Conservation (phyloP, 73 alveolate species). For the Paramecium octaurelia region DNA sequence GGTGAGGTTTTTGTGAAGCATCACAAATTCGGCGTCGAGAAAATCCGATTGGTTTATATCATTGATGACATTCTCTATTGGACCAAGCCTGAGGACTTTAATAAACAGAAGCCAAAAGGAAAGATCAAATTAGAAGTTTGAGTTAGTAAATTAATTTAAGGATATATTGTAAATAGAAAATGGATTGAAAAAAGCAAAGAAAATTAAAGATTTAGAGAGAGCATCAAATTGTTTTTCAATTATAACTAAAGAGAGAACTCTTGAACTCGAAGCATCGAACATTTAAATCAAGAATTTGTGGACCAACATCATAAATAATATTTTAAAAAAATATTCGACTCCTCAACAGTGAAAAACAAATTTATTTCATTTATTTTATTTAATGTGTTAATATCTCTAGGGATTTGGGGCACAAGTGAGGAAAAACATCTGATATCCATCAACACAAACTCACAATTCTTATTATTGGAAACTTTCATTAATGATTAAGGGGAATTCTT, state of each 20-base stretch:
- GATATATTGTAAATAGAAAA: neutral
- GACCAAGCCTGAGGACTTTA: neutral
- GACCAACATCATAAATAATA: neutral
- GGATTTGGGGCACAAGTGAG: neutral
- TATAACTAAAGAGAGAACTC: neutral
- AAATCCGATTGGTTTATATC: neutral
- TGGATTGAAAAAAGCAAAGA: conserved; percentile 25
- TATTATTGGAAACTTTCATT: neutral
- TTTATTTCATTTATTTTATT: neutral
- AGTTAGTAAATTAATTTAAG: neutral
- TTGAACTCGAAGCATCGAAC: neutral
- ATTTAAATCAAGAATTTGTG: neutral
- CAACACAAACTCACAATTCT: too few relatives aligned
- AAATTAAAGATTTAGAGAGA: neutral
- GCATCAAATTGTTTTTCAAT: neutral
- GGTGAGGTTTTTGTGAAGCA: conserved; percentile 31
- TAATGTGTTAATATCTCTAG: neutral
- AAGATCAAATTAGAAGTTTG: neutral
- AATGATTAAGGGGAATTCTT: too few relatives aligned
- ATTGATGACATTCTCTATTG: neutral
- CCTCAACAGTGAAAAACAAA: neutral
- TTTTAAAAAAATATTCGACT: neutral
- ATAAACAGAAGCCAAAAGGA: neutral
- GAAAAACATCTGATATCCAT: too few relatives aligned
- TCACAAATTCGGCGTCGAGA: conserved; percentile 1